Conservation (phyloP, 305 asterid species). For the Ilex paraguariensis region DNA sequence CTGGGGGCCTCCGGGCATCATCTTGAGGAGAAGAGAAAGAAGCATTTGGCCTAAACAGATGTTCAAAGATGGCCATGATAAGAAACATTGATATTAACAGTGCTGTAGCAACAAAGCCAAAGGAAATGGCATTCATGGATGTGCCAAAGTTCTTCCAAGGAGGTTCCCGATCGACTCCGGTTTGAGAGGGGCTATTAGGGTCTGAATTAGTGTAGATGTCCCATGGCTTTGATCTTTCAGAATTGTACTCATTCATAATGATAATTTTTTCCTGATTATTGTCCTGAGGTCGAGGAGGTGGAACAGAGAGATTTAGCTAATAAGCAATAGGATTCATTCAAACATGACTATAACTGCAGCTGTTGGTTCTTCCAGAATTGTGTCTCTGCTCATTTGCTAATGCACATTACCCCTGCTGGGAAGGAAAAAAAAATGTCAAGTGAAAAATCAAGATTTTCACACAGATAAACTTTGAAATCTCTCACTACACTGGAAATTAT, state of each 20-base stretch:
- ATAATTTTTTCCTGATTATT: background rate
- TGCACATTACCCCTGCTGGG: background rate
- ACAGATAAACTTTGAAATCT: no score
- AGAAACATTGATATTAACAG: slow-evolving; percentile 82
- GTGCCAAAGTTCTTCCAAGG: slow-evolving; percentile 63
- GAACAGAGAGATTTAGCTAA: background rate
- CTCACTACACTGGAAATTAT: no score
- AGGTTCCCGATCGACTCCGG: slow-evolving; percentile 29
- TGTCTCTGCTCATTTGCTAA: background rate
- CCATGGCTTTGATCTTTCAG: slow-evolving; percentile 58
- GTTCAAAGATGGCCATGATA: slow-evolving; percentile 88
- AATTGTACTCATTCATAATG: slow-evolving; percentile 43
- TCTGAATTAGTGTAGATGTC: slow-evolving; percentile 37
- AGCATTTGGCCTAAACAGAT: slow-evolving; percentile 58
- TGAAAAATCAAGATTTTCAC: no score
- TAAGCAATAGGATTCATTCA: background rate
- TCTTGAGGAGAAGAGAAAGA: slow-evolving; percentile 32
- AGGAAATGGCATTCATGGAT: slow-evolving; percentile 80
- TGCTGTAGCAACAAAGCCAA: slow-evolving; percentile 88
- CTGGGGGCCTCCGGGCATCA: slow-evolving; percentile 14
- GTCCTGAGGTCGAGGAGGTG: background rate
- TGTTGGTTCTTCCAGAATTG: background rate
- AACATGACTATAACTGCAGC: background rate
- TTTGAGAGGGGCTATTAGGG: slow-evolving; percentile 37
- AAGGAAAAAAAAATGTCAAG: background rate